phyloP scores from a whole-genome alignment of 2,329 filamentous ascomycete genomes.

The Aspergillus novofumigatus region DNA sequence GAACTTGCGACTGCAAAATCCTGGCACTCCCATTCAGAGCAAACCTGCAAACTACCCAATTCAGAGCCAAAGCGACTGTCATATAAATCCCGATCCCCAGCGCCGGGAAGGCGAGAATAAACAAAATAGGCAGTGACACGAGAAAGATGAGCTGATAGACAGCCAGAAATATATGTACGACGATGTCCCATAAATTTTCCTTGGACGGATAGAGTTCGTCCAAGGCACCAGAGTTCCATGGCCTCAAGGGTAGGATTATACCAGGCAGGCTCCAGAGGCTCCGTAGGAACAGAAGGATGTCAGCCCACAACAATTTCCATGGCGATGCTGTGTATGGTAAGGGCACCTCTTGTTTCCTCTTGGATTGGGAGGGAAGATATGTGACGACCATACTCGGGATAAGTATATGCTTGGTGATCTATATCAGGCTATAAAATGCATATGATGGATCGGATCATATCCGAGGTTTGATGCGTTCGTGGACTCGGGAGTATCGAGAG shows the following conservation, averaged over 20 bases:
- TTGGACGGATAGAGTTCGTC: conserved; percentile 61
- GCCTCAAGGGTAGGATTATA: conserved; percentile 56
- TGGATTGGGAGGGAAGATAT: conserved; percentile 8
- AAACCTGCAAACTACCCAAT: conserved; percentile 26
- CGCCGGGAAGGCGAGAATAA: conserved; percentile 44
- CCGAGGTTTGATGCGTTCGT: too few species aligned
- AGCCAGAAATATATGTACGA: conserved; percentile 56
- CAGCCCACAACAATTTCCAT: conserved; percentile 34
- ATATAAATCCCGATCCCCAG: conserved; percentile 27
- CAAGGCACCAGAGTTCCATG: conserved; percentile 50
- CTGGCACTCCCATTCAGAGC: conserved; percentile 46
- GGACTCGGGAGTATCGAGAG: not conserved
- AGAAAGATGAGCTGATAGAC: conserved; percentile 60
- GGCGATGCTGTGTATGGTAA: conserved; percentile 40
- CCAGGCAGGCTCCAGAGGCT: conserved; percentile 48
- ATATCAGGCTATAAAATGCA: not conserved
- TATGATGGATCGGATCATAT: not conserved
- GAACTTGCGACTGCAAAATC: conserved; percentile 37
- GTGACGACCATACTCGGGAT: conserved; percentile 1
- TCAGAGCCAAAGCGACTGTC: conserved; percentile 23
- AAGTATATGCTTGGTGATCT: not conserved
- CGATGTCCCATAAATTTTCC: conserved; percentile 55
- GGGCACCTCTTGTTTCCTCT: conserved; percentile 16
- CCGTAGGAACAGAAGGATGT: conserved; percentile 36
- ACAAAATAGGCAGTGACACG: conserved; percentile 50